Percentiles rank a stretch among this genome's conserved stretches.
phyloP scores from a whole-genome alignment of 1,284 basidiomycete genomes.

The Fomitopsis pinicola region DNA sequence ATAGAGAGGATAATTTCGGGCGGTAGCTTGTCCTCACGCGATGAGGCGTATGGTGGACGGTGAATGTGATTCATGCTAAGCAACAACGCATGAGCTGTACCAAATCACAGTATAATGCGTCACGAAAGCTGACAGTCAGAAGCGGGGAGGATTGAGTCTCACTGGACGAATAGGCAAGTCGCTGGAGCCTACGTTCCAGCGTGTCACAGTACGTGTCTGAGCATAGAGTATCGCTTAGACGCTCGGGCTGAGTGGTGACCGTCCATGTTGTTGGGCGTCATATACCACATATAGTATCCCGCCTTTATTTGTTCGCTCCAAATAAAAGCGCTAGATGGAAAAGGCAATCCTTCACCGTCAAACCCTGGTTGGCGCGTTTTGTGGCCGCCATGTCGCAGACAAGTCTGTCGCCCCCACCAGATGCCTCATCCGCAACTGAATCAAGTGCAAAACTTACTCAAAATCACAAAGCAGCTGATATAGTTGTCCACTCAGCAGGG shows the following conservation, averaged over 20 bases:
- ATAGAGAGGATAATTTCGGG: constrained; percentile 65
- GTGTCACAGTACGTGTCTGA: not conserved
- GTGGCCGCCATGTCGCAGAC: not conserved
- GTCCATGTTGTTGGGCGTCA: not conserved
- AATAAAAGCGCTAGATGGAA: constrained; percentile 10
- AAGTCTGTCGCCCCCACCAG: not conserved
- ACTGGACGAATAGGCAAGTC: too few species aligned
- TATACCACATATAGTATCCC: not conserved
- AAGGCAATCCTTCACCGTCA: not conserved
- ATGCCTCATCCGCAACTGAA: not conserved
- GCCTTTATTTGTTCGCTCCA: constrained; percentile 1
- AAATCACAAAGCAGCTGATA: too few species aligned
- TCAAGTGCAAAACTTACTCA: too few species aligned
- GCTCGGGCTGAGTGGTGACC: not conserved
- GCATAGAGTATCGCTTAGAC: not conserved
- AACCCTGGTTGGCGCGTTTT: too few species aligned
- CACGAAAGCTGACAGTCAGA: too few species aligned
- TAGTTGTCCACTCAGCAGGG: too few species aligned
- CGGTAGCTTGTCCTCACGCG: constrained; percentile 46
- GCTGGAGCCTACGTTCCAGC: too few species aligned
- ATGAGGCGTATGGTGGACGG: constrained; percentile 11
- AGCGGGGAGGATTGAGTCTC: too few species aligned
- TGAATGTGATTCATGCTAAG: constrained; percentile 8
- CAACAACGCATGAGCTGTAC: constrained; percentile 6
- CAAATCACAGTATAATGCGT: not conserved